Evolutionary conservation across 2,329 filamentous ascomycete genomes (phyloP), one percentile per base, ranked within the genome.

Genomic region (Monosporascus cannonballus): DNA sequence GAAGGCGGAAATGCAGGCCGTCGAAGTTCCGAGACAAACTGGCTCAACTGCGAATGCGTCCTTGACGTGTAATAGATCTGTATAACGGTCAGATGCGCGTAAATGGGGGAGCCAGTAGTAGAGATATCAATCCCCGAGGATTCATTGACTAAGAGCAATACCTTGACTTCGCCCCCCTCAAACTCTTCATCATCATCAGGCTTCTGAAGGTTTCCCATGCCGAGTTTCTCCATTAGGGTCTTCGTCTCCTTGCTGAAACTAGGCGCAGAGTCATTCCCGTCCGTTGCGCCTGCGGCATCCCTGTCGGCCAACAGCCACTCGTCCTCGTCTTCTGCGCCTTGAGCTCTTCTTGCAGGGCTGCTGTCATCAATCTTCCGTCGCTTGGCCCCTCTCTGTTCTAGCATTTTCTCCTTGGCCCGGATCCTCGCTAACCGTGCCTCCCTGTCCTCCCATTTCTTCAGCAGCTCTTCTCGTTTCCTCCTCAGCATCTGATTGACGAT

Each of bases 31-130:
- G 84, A 80, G 18, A 93, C 85, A 68, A 96, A 96, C 65, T 96
- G 92, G 1, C 87, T 87, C 15, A 96, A 73, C 64, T 96, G 92
- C 3, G 92, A 96, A 69, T 96, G 92, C 1, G 92, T 96, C 65
- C 92, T 82, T 7, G 92, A 96, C 52, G 91, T 94, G 71, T 93
- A 96, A 69, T 89, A 96, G 49, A 96, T 89, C 76, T 84, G 68
- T 48, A 37, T 38, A 1, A 17, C 49, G 3, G 42, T 46, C 22
- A 46, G 24, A 46, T n/a, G 15, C 1, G 11, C 14, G 9, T 14
- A 11, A 34, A 34, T 34, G 11, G 1, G 11, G 11, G 11, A 11
- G 4, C 9, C 4, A 34, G 9, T 9, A 9, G 4, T 14, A 34
- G 9, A 34, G 30, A 34, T 34, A 34, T 34, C 11, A 11, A 34